These are phyloP conservation scores for Eutrema salsugineum DNA, from an alignment of 441 rosid species.

Conservation along the genomic window DNA sequence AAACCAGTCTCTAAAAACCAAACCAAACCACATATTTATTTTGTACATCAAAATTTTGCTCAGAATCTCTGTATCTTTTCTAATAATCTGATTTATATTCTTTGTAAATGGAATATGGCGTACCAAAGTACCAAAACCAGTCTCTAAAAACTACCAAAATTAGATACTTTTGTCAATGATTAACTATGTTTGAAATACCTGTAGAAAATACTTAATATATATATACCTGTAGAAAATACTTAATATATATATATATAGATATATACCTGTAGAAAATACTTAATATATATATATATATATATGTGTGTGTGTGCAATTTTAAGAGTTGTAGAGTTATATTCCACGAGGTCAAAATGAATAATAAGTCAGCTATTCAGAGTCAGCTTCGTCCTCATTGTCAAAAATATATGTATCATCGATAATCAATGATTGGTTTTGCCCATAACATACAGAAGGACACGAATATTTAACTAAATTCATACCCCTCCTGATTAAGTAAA, in stretches of 20 bases:
- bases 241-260: too few relatives aligned
- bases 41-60: too few relatives aligned
- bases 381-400: background rate
- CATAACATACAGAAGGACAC: background rate
- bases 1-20: too few relatives aligned
- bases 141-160: background rate
- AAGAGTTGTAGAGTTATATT: background rate
- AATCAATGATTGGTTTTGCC: constrained; percentile 10
- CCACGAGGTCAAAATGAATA: background rate
- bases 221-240: too few relatives aligned
- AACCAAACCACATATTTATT: too few relatives aligned
- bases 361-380: constrained; percentile 4
- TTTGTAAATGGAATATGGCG: background rate
- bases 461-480: background rate
- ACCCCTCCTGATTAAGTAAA: too few relatives aligned
- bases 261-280: background rate
- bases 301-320: background rate
- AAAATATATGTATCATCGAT: background rate
- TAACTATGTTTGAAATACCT: background rate
- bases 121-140: background rate
- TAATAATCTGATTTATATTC: too few relatives aligned
- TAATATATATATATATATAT: too few relatives aligned
- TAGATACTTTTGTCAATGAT: too few relatives aligned
- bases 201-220: too few relatives aligned
- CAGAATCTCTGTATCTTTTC: too few relatives aligned